phyloP scores from a whole-genome alignment of 2,329 filamentous ascomycete species.

The Lachnum nothofagi region DNA sequence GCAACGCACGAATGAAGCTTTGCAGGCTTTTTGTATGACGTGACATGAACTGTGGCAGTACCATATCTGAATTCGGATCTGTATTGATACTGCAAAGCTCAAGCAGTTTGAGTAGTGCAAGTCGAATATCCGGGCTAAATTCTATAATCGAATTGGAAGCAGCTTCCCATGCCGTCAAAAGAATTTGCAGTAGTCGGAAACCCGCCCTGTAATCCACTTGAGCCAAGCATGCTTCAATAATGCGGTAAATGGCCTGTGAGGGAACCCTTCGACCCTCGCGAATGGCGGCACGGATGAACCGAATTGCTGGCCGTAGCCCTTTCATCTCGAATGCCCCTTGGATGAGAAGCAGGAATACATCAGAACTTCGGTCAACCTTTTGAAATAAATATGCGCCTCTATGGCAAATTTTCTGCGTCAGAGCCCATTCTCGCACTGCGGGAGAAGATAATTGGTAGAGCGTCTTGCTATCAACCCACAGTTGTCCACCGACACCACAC shows the following conservation, averaged over 20 bases:
- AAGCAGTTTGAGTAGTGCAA: conserved; percentile 22
- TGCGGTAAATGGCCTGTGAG: conserved; percentile 16
- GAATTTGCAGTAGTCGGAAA: conserved; percentile 20
- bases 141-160: conserved; percentile 4
- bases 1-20: conserved; percentile 19
- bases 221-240: conserved; percentile 21
- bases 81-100: conserved; percentile 23
- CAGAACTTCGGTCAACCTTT: conserved; percentile 23
- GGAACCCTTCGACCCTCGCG: conserved; percentile 24
- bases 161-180: conserved; percentile 22
- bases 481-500: conserved; percentile 20
- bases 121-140: conserved; percentile 17
- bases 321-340: conserved; percentile 22
- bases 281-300: conserved; percentile 25
- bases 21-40: conserved; percentile 9
- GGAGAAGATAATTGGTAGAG: conserved; percentile 7
- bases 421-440: conserved; percentile 23
- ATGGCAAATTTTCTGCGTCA: conserved; percentile 19
- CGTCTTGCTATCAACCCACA: conserved; percentile 16
- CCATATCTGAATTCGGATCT: conserved; percentile 1
- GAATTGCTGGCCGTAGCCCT: conserved; percentile 19
- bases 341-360: conserved; percentile 30
- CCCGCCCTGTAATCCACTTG: conserved; percentile 22
- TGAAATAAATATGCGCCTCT: conserved; percentile 15
- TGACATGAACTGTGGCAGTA: not conserved